Conservation (phyloP, 495 filamentous ascomycete species). For the Penicillium roqueforti region DNA sequence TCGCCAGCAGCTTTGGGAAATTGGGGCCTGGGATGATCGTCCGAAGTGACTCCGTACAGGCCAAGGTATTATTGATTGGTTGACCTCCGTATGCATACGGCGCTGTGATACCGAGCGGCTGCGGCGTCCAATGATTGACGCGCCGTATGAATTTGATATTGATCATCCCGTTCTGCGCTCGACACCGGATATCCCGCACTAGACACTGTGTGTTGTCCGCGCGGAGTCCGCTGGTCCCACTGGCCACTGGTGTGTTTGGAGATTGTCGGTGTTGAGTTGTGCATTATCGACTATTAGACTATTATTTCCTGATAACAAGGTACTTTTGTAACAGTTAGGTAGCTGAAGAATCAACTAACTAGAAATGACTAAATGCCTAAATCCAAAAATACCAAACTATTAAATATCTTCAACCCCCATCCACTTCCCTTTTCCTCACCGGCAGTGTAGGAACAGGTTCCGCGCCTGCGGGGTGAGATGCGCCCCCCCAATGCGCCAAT, state of each 20-base stretch:
- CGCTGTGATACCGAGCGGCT: constrained; percentile 23
- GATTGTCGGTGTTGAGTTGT: not conserved
- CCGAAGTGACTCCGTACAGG: constrained; percentile 10
- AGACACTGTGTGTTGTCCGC: not conserved
- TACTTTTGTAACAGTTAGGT: too few species aligned
- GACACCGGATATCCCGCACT: constrained; percentile 20
- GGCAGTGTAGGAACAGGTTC: constrained; percentile 22
- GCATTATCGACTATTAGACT: not conserved
- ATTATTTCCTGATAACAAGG: not conserved
- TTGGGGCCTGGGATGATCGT: constrained; percentile 19
- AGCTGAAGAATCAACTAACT: too few species aligned
- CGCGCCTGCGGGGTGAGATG: constrained; percentile 35
- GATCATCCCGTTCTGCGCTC: constrained; percentile 16
- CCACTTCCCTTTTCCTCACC: constrained; percentile 10
- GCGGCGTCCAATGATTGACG: constrained; percentile 27
- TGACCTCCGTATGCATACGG: constrained; percentile 6
- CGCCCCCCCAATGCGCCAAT: constrained; percentile 27
- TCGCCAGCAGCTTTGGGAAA: too few species aligned
- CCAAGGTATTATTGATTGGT: not conserved
- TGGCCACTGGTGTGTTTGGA: too few species aligned
- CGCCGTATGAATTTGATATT: constrained; percentile 24
- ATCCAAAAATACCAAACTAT: too few species aligned
- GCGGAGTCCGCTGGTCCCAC: constrained; percentile 9
- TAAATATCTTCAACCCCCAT: not conserved
- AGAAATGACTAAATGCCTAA: too few species aligned